phyloP scores from a whole-genome alignment of 2,329 filamentous ascomycete species.

The Aspergillus ochraceoroseus region DNA sequence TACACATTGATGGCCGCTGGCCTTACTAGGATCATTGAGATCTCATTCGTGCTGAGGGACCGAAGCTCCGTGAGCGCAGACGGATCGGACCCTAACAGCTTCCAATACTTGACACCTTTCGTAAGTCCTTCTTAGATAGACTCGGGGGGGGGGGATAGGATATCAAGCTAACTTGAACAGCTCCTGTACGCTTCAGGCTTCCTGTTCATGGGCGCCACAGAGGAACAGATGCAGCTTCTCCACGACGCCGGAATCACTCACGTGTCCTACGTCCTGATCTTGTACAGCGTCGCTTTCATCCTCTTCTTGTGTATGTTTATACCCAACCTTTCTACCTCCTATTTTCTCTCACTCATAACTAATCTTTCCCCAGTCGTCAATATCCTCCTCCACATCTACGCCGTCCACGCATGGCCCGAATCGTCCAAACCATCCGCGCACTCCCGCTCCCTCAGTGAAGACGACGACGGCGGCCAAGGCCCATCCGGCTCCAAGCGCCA shows the following conservation, averaged over 20 bases:
- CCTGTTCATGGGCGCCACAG: constrained; percentile 94
- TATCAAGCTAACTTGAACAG: constrained; percentile 47
- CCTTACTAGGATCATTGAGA: constrained; percentile 77
- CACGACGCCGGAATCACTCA: constrained; percentile 71
- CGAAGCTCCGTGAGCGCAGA: constrained; percentile 60
- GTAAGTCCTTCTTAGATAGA: constrained; percentile 49
- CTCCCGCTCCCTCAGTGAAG: constrained; percentile 9
- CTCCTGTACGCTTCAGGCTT: constrained; percentile 88
- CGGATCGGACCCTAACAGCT: constrained; percentile 65
- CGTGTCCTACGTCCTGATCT: constrained; percentile 84
- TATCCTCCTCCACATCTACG: constrained; percentile 79
- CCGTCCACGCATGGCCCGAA: constrained; percentile 54
- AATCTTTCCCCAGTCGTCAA: constrained; percentile 57
- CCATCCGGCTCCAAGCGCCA: constrained; percentile 15
- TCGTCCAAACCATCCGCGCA: constrained; percentile 22
- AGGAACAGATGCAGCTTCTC: constrained; percentile 86
- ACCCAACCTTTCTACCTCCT: not conserved
- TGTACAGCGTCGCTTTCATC: constrained; percentile 85
- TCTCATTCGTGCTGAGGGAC: constrained; percentile 80
- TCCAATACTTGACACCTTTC: constrained; percentile 66
- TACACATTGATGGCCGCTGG: constrained; percentile 94
- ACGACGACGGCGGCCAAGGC: constrained; percentile 18
- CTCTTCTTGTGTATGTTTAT: constrained; percentile 71
- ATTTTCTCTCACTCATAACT: not conserved
- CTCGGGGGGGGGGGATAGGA: too few relatives aligned